Base-by-base conservation (phyloP, 2,329 filamentous ascomycete genomes). In the Elsinoe ampelina region DNA sequence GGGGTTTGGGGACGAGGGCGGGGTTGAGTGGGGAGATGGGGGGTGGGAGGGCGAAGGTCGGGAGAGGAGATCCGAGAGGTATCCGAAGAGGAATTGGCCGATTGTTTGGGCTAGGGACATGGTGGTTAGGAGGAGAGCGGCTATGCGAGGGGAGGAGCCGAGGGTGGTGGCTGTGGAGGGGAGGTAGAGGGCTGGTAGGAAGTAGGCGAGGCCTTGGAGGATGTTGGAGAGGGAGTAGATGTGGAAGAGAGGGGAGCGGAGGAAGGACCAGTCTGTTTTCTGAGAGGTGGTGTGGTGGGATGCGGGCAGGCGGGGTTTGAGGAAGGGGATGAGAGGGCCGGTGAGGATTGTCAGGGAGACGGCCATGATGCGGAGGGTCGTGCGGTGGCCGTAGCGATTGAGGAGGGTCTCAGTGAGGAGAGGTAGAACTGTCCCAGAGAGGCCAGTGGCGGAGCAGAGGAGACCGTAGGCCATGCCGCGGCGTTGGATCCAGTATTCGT, bases 181-280 rank as follows among this genome's bases (percentile, higher is more conserved):
- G 1, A 73, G 63, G 57, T 72, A 73, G 34, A 73, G 67, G 2
- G 63, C 63, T 1, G 72, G 72, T 2, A 73, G 62, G 61, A 72
- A 73, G 63, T 68, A 74, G 10, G 70, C 71, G 2, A 72, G 57
- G 15, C 66, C 68, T 60, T 72, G 66, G 15, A 71, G 59, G 26
- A 72, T 57, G 60, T 72, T 73, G 22, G 68, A 65, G 8, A 60
- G 19, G 42, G 69, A 67, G 36, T 68, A 66, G 8, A 69, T 58
- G 57, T 65, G 63, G 58, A 73, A 72, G 2, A 63, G 57, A 1
- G 62, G 64, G 8, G 59, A 59, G 2, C 57, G 60, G 7, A 72
- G 58, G 55, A 72, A 71, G 1, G 60, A 58, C 41, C 70, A 64
- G 54, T 67, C 63, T 13, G 36, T 43, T 15, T 35, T 41, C 5